Base-by-base conservation (phyloP, 2,329 filamentous ascomycete genomes). In the Colletotrichum neosansevieriae region DNA sequence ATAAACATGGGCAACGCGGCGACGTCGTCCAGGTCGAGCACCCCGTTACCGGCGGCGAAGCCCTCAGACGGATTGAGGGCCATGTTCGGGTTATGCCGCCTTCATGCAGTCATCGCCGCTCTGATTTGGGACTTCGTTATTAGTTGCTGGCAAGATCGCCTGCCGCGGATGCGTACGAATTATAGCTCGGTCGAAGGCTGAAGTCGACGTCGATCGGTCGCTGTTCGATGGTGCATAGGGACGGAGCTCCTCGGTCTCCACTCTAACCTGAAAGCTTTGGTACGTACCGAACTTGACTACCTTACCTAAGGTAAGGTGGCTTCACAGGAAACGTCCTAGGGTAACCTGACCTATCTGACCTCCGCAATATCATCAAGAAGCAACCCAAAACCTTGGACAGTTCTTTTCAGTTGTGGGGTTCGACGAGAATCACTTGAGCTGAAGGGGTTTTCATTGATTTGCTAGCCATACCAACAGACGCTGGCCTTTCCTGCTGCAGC, bases 1-100 rank as follows among this genome's bases (percentile, higher is more conserved):
- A 96, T 93, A 84, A 99, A 99, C 81, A 99, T 97, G 73, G 95
- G 94, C 67, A 95, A 84, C 63, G 90, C 85, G 74, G 90, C 85
- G 74, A 90, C 87, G 71, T 88, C 83, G 70, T 78, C 75, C 61
- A 87, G 79, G 74, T 89, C 86, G 71, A 86, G 83, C 60, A 79
- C 87, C 75, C 88, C 86, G 76, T 80, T 79, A 79, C 84, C 87
- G 76, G 90, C 88, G 77, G 89, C 88, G 83, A 94, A 94, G 84
- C 92, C 91, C 82, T 88, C 89, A 76, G 89, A 86, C 75, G 85
- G 81, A 78, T 92, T 88, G 82, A 92, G 86, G 82, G 91, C 89
- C 91, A 94, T 93, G 61, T 15, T 34, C 13, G 15, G 17, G 56
- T 53, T 12, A 17, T 17, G 21, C 24, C 34, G 49, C 24, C 59